Percentiles rank a stretch among this genome's conserved stretches.
These are phyloP conservation scores for Haplosporangium gracile DNA, from an alignment of 192 early-diverging fungal species.

Conservation along the genomic window DNA sequence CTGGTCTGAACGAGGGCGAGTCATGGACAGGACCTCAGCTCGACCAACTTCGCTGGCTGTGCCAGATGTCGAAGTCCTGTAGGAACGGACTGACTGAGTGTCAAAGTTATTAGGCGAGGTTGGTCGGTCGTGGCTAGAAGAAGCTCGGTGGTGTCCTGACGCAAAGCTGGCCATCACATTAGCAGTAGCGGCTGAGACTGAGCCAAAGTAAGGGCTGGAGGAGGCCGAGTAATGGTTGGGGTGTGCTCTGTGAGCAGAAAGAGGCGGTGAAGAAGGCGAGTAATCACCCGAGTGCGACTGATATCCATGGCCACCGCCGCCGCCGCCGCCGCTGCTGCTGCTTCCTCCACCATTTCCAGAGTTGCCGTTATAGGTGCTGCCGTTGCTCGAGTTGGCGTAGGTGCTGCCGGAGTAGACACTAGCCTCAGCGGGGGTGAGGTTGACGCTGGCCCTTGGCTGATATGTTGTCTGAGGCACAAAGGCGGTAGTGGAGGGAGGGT, in stretches of 20 bases:
- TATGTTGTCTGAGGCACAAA: constrained; percentile 51
- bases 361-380: constrained; percentile 15
- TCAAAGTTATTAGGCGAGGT: constrained; percentile 47
- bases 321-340: background rate
- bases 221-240: constrained; percentile 29
- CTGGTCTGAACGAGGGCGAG: constrained; percentile 57
- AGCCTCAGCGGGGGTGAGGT: constrained; percentile 28
- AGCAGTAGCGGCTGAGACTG: constrained; percentile 41
- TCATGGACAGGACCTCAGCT: constrained; percentile 21
- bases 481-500: constrained; percentile 12
- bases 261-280: constrained; percentile 28
- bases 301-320: constrained; percentile 19
- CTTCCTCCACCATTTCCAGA: background rate
- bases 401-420: constrained; percentile 25
- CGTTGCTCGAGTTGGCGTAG: constrained; percentile 6
- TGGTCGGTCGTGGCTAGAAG: constrained; percentile 43
- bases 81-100: constrained; percentile 42
- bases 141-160: constrained; percentile 42
- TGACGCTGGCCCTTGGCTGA: constrained; percentile 41
- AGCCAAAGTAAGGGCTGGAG: constrained; percentile 37
- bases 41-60: constrained; percentile 46
- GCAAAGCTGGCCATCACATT: constrained; percentile 33
- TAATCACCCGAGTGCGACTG: constrained; percentile 39
- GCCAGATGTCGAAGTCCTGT: constrained; percentile 51
- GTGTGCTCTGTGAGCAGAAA: constrained; percentile 19